A percentile compares a stretch with the other conserved stretches of the same genome.
Evolutionary conservation across 176 grass and related monocot genomes (phyloP).

Genomic region (Coix lacrymajobi): DNA sequence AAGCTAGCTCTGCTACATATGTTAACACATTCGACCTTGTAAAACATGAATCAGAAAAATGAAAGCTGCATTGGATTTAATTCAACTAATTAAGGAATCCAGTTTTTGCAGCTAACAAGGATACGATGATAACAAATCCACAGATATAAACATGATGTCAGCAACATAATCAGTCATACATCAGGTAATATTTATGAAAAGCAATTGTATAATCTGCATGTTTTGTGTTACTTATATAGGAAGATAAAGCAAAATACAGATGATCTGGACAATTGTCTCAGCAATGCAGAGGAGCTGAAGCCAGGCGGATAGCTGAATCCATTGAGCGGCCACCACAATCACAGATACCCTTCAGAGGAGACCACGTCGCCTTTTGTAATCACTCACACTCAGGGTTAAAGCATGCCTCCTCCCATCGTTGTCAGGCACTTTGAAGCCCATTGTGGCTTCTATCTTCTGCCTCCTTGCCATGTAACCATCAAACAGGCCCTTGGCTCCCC

Average conservation of each 20-base stretch:
- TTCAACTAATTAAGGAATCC: neutral
- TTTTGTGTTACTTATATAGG: neutral
- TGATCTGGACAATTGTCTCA: neutral
- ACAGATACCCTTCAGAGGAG: slow-evolving; percentile 46
- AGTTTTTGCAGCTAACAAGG: slow-evolving; percentile 1
- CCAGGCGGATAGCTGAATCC: neutral
- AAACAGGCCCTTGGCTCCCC: slow-evolving; percentile 66
- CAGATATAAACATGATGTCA: slow-evolving; percentile 23
- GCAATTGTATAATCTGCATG: slow-evolving; percentile 12
- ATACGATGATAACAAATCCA: neutral
- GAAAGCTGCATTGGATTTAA: neutral
- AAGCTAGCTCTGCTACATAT: neutral
- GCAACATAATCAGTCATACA: slow-evolving; percentile 21
- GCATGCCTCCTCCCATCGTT: slow-evolving; percentile 73
- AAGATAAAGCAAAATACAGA: neutral
- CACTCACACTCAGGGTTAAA: slow-evolving; percentile 61
- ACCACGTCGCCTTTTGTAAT: slow-evolving; percentile 68
- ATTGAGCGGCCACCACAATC: neutral
- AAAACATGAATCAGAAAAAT: neutral
- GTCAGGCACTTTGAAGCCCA: slow-evolving; percentile 67
- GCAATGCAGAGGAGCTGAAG: neutral
- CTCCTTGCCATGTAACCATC: slow-evolving; percentile 69
- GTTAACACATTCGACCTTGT: neutral
- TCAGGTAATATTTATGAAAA: slow-evolving; percentile 15
- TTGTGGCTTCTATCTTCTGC: slow-evolving; percentile 70